A percentile compares a stretch with the other conserved stretches of the same genome.
phyloP scores from a whole-genome alignment of 495 filamentous ascomycete genomes.

The Chaetomium cochliodes region DNA sequence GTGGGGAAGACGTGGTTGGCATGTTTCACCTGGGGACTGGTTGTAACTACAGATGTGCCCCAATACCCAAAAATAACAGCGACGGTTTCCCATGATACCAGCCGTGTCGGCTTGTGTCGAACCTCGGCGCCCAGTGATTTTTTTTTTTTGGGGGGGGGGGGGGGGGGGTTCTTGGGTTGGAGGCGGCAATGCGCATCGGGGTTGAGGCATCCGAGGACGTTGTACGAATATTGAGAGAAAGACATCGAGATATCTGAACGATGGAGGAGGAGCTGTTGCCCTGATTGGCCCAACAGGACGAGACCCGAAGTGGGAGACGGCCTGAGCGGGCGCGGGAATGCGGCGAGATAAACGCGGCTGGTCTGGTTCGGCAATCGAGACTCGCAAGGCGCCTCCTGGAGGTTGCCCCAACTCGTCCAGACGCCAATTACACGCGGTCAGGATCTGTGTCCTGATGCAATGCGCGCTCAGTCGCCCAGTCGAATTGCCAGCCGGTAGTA shows the following conservation, averaged over 20 bases:
- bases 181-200: neutral
- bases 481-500: neutral
- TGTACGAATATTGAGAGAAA: neutral
- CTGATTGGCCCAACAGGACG: neutral
- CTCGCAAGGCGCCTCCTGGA: neutral
- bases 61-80: neutral
- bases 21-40: neutral
- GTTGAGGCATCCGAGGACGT: too few species aligned
- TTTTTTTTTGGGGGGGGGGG: too few species aligned
- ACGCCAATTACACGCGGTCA: constrained; percentile 12
- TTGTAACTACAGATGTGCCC: neutral
- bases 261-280: neutral
- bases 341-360: neutral
- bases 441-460: constrained; percentile 3
- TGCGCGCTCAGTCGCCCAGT: constrained; percentile 4
- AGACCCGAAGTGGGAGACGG: neutral
- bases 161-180: neutral
- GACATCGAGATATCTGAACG: neutral
- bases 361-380: constrained; percentile 1
- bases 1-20: neutral
- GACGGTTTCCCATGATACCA: neutral
- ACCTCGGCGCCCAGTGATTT: neutral
- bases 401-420: neutral
- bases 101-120: neutral
- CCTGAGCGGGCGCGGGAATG: constrained; percentile 8